Evolutionary conservation across 2,329 filamentous ascomycete species (phyloP).

Genomic region (Colletotrichum cordylinicola): DNA sequence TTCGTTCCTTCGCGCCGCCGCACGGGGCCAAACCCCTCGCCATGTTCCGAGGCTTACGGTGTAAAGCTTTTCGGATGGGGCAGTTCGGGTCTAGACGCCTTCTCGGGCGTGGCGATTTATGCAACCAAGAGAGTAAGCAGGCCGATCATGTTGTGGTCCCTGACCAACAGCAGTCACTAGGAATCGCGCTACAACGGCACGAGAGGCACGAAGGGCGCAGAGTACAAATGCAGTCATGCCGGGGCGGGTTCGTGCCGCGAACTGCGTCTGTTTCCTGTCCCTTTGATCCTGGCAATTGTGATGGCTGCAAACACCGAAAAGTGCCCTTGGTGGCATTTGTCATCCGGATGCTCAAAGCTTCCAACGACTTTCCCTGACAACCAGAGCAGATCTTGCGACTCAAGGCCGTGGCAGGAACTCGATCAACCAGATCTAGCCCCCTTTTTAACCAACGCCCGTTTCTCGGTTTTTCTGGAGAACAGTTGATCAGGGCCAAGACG

Average conservation of each 20-base stretch:
- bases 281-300: neutral
- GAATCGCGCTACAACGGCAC: neutral
- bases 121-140: conserved; percentile 1
- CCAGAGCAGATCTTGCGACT: neutral
- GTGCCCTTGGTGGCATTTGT: conserved; percentile 2
- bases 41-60: neutral
- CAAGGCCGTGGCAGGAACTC: neutral
- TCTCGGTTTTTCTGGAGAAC: neutral
- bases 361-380: neutral
- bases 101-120: conserved; percentile 10
- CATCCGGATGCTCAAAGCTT: neutral
- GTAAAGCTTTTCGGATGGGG: conserved; percentile 18
- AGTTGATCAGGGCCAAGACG: neutral
- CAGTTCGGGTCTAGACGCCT: conserved; percentile 6
- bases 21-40: neutral
- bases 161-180: neutral
- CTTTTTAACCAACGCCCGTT: neutral
- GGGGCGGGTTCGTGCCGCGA: neutral
- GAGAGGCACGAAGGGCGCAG: neutral
- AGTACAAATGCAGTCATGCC: neutral
- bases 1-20: neutral
- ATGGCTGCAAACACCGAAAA: neutral
- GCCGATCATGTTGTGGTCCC: neutral
- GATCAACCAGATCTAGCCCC: neutral
- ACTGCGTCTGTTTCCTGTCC: neutral